A percentile compares a stretch with the other conserved stretches of the same genome.
Conservation (phyloP, 345 rosid species). For the Rhodomyrtus tomentosa region DNA sequence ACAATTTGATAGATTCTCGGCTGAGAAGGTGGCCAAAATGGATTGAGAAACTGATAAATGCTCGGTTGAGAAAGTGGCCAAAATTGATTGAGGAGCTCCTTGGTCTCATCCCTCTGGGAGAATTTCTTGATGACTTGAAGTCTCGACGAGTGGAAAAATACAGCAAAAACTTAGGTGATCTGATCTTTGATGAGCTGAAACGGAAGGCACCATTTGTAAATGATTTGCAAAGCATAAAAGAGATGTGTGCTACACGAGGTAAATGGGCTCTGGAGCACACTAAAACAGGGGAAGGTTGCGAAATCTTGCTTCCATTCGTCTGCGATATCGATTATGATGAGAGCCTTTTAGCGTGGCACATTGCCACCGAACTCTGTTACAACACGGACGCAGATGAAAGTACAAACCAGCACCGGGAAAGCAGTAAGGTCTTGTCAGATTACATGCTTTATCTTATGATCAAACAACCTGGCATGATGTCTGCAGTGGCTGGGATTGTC, state of each 20-base stretch:
- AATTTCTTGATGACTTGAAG: neutral
- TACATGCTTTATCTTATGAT: conserved; percentile 12
- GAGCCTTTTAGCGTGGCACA: neutral
- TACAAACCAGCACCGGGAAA: neutral
- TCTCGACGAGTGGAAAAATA: neutral
- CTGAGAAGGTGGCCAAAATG: neutral
- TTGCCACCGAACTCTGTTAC: neutral
- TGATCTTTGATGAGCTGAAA: neutral
- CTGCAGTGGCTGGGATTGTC: conserved; percentile 6
- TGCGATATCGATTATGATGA: neutral
- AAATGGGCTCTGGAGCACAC: neutral
- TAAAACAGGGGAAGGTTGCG: neutral
- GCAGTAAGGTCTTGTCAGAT: conserved; percentile 2
- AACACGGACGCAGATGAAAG: neutral
- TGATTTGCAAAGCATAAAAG: too few species aligned
- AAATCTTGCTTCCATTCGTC: neutral
- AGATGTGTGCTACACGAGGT: neutral
- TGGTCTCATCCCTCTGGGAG: neutral
- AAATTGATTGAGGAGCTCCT: neutral
- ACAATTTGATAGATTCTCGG: neutral
- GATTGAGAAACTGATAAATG: neutral
- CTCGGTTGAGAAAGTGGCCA: too few species aligned
- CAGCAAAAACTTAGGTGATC: neutral
- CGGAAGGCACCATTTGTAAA: neutral
- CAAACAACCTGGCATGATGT: conserved; percentile 4